Conservation (phyloP, 2,329 filamentous ascomycete genomes). For the Ophiostoma perfectum region DNA sequence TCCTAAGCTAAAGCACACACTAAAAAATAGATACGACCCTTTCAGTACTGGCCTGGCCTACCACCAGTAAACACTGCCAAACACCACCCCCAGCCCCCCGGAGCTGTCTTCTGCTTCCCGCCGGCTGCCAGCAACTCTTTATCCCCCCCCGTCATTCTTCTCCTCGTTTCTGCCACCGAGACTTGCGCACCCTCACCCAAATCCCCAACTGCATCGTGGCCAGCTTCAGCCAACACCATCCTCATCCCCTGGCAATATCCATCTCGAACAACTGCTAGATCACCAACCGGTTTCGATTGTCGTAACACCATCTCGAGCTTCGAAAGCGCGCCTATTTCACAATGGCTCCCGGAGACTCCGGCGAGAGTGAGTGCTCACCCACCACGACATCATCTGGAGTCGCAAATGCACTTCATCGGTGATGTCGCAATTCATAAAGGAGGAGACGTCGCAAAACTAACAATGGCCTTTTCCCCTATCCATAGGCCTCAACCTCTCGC, state of each 20-base stretch:
- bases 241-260: neutral
- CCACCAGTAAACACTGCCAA: neutral
- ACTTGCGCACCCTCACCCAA: slow-evolving; percentile 13
- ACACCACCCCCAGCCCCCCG: neutral
- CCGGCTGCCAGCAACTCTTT: neutral
- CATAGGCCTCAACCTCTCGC: slow-evolving; percentile 64
- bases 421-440: neutral
- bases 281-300: neutral
- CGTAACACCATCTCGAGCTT: slow-evolving; percentile 11
- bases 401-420: neutral
- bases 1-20: slow-evolving; percentile 3
- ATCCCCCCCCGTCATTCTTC: slow-evolving; percentile 5
- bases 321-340: slow-evolving; percentile 16
- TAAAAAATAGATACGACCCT: slow-evolving; percentile 3
- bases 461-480: neutral
- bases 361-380: slow-evolving; percentile 28
- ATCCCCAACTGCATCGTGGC: slow-evolving; percentile 6
- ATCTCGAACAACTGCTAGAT: neutral
- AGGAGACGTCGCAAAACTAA: neutral
- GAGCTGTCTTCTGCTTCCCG: slow-evolving; percentile 1
- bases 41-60: neutral
- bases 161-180: slow-evolving; percentile 13
- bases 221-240: slow-evolving; percentile 8
- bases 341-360: slow-evolving; percentile 32
- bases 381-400: neutral